Percentiles rank a stretch among this genome's conserved stretches.
Conservation (phyloP, 345 rosid genomes). For the Ceriops decandra region DNA sequence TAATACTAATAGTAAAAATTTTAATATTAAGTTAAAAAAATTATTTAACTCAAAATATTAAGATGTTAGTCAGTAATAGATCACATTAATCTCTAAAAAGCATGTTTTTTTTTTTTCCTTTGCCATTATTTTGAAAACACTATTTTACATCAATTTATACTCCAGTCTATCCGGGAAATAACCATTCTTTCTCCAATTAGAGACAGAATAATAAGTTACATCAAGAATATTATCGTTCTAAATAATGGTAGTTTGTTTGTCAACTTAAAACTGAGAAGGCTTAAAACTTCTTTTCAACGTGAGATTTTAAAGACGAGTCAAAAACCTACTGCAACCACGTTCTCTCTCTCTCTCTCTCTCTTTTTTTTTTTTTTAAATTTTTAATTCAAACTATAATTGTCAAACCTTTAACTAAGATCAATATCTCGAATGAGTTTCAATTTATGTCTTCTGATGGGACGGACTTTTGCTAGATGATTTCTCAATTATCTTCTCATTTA, state of each 20-base stretch:
- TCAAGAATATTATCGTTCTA: too few species aligned
- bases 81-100: too few species aligned
- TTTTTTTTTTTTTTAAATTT: neutral
- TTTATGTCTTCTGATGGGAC: slow-evolving; percentile 19
- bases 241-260: neutral
- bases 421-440: neutral
- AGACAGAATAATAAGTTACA: neutral
- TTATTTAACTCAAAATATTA: too few species aligned
- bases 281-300: neutral
- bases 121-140: too few species aligned
- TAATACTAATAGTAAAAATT: too few species aligned
- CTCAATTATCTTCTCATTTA: neutral
- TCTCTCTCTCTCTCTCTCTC: neutral
- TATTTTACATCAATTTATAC: too few species aligned
- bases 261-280: slow-evolving; percentile 16
- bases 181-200: slow-evolving; percentile 1
- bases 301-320: slow-evolving; percentile 5
- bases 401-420: neutral
- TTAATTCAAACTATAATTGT: slow-evolving; percentile 11
- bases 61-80: too few species aligned
- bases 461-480: slow-evolving; percentile 16
- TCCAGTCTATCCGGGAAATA: too few species aligned
- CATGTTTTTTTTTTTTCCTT: too few species aligned
- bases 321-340: slow-evolving; percentile 12
- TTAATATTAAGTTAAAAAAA: too few species aligned